Evolutionary conservation across 352 stramenopile species (phyloP), one percentile per base, ranked within the genome.

Genomic region (Peronospora destructor): DNA sequence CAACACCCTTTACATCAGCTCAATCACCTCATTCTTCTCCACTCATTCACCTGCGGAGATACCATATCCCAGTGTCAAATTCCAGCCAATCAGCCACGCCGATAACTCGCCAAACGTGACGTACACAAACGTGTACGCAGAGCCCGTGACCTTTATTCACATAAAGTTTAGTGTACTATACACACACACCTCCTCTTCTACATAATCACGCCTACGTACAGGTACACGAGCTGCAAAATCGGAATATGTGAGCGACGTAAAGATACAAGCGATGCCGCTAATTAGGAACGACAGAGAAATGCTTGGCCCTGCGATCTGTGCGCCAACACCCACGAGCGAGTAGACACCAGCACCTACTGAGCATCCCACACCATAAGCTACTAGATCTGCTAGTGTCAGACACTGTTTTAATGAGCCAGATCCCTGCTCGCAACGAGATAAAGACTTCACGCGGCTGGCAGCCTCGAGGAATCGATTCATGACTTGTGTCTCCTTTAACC

Each of bases 341-440:
- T 95, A 97, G 14, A 96, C 87, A n/a, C 89, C 89, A n/a, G 89
- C 89, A 30, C 89, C 85, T 7, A 95, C 81, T 6, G 82, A 93
- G 66, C 81, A 96, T 26, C 87, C 89, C 23, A 97, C 84, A 32
- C 89, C 89, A 61, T 96, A 96, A 14, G 77, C 75, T 38, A 94
- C 79, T 25, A 94, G 64, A 43, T 94, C 83, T n/a, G 61, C 6
- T 39, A 91, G 61, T 23, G 76, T 85, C 38, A 93, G 66, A 53
- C 78, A 90, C 28, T 85, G 61, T 45, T 76, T 73, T 21, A 93
- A 65, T 10, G 63, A 58, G 19, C 23, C 54, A 13, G 49, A 25
- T 17, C 52, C 48, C n/a, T 77, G 51, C n/a, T 76, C 57, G 39
- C 71, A 82, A 50, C 57, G 66, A 11, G 72, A 69, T 11, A 91